A percentile compares a stretch with the other conserved stretches of the same genome.
Evolutionary conservation across 768 basidiomycete genomes (phyloP).

Genomic region (Clathrus columnatus): DNA sequence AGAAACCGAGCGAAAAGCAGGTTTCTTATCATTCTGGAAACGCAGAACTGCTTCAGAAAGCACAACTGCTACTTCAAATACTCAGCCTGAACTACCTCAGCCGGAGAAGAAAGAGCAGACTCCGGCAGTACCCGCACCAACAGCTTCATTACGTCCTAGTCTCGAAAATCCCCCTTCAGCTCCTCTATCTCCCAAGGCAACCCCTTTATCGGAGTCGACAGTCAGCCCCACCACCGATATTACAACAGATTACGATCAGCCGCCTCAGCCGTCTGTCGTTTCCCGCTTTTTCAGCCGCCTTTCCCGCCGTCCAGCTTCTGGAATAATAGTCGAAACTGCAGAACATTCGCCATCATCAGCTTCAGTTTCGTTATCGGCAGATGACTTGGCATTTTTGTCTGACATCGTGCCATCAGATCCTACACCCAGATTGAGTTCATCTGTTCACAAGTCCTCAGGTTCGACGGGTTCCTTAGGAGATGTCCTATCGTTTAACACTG

Average conservation of each 20-base stretch:
- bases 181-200: not conserved
- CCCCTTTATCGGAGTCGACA: not conserved
- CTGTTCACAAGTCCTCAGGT: not conserved
- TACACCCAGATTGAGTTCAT: not conserved
- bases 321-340: not conserved
- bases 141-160: slow-evolving; percentile 14
- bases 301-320: slow-evolving; percentile 37
- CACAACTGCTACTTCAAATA: slow-evolving; percentile 11
- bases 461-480: not conserved
- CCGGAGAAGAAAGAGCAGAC: slow-evolving; percentile 13
- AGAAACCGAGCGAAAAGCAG: slow-evolving; percentile 36
- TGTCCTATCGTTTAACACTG: not conserved
- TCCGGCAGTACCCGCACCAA: slow-evolving; percentile 13
- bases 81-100: slow-evolving; percentile 13
- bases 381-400: slow-evolving; percentile 76
- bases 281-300: slow-evolving; percentile 79
- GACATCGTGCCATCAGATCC: slow-evolving; percentile 45
- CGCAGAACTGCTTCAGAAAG: slow-evolving; percentile 28
- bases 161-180: not conserved
- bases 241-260: slow-evolving; percentile 8
- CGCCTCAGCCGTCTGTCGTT: slow-evolving; percentile 49
- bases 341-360: not conserved
- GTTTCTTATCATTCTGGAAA: slow-evolving; percentile 69
- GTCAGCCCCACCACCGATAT: not conserved
- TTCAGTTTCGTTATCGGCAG: slow-evolving; percentile 54